Evolutionary conservation across 83 land plant species (phyloP).

Genomic region (Picea abies): DNA sequence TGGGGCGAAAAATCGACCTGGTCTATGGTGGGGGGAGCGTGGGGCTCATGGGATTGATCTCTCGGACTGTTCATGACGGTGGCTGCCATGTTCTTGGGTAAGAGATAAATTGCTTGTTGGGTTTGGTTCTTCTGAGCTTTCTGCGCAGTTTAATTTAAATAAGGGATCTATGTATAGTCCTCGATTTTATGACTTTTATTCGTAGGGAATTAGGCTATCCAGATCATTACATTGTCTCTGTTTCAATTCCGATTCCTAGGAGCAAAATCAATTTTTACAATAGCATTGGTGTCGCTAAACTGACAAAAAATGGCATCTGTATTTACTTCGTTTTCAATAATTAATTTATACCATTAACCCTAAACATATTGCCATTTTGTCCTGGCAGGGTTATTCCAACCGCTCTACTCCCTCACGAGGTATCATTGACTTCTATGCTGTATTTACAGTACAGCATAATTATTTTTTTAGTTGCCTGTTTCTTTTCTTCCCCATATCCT

Average conservation of each 20-base stretch:
- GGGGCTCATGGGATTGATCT: slow-evolving; percentile 70
- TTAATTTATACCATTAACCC: too few species aligned
- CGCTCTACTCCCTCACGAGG: slow-evolving; percentile 87
- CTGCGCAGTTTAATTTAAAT: too few species aligned
- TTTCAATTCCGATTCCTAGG: too few species aligned
- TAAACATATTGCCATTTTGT: slow-evolving; percentile 12
- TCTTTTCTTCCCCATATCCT: neutral
- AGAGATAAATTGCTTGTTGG: neutral
- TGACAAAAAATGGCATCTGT: too few species aligned
- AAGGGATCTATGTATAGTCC: too few species aligned
- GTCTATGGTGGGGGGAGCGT: slow-evolving; percentile 75
- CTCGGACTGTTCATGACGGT: slow-evolving; percentile 55
- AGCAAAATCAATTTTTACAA: too few species aligned
- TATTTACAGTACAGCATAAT: neutral
- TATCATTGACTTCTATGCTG: slow-evolving; percentile 21
- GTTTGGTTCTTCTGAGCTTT: too few species aligned
- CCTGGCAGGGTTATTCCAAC: slow-evolving; percentile 86
- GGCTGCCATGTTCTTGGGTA: slow-evolving; percentile 75
- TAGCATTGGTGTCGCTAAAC: too few species aligned
- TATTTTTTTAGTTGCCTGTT: neutral
- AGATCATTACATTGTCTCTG: too few species aligned
- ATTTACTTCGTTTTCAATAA: too few species aligned
- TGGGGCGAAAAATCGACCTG: slow-evolving; percentile 47
- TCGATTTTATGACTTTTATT: too few species aligned
- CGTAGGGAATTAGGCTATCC: too few species aligned